Base-by-base conservation (phyloP, 768 basidiomycete genomes). In the Mycena capillaripes region DNA sequence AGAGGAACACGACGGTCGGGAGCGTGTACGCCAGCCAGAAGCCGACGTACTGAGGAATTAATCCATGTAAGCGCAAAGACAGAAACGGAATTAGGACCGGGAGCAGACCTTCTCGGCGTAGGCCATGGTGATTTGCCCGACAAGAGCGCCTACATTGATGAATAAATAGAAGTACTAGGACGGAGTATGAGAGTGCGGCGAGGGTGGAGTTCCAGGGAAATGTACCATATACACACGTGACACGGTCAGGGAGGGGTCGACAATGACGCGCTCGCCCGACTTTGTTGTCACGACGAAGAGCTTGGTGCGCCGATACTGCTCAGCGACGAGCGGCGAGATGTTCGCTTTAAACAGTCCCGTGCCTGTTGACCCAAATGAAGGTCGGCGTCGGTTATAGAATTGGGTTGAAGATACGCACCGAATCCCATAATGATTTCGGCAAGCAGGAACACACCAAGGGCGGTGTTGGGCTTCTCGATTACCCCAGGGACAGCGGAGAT, bases 331-430 rank as follows among this genome's bases (percentile, higher is more conserved):
- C 5, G 94, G 94, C 0, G 91, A 92, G 71, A 95, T 90, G 80
- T 94, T 95, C 1, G 90, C 81, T 81, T 95, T 94, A 88, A 95
- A 93, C 25, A 90, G 83, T 8, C 93, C 93, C 11, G 93, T 88
- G 78, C 69, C 67, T 69, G 25, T 16, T 88, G 71, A 88, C 83
- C 76, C 86, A 88, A 69, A 93, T 86, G 6, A 48, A 53, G n/a
- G n/a, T n/a, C n/a, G n/a, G n/a, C n/a, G 11, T 38, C 7, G 11
- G 11, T 12, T 36, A 36, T 10, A 38, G 2, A 38, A 38, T 16
- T 16, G 2, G 10, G 38, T 10, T 2, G 11, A 38, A 38, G 7
- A 38, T 38, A 36, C 59, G 48, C 10, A 69, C 84, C 87, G 11
- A 86, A 77, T 9, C 89, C 88, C 77, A 89, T 92, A 62, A 95